These are phyloP conservation scores for Sarocladiaceae sp. DNA, from an alignment of 2,329 filamentous ascomycete genomes.

Conservation along the genomic window DNA sequence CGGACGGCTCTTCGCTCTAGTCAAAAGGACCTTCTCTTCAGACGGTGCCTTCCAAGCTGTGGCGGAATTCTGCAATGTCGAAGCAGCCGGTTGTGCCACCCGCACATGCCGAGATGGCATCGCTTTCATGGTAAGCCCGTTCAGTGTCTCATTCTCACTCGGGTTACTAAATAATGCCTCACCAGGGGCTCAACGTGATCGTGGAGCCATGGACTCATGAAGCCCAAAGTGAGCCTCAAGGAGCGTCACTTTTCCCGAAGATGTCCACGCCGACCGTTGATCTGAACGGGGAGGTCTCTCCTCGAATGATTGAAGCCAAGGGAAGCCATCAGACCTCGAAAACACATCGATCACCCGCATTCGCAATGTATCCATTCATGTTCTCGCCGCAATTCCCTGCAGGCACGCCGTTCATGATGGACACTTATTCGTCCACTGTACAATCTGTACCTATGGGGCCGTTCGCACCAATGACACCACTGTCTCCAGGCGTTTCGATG, in stretches of 20 bases:
- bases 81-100: constrained; percentile 34
- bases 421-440: constrained; percentile 16
- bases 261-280: too few species aligned
- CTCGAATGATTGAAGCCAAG: too few species aligned
- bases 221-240: too few species aligned
- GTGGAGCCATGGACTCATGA: too few species aligned
- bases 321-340: too few species aligned
- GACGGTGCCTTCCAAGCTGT: constrained; percentile 40
- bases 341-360: too few species aligned
- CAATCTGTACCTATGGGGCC: constrained; percentile 9
- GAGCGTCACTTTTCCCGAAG: too few species aligned
- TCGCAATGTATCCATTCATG: constrained; percentile 27
- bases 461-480: constrained; percentile 19
- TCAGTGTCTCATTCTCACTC: too few species aligned
- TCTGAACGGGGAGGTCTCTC: too few species aligned
- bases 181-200: too few species aligned
- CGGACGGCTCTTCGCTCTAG: constrained; percentile 47
- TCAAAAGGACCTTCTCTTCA: constrained; percentile 32
- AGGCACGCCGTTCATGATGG: constrained; percentile 22
- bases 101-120: constrained; percentile 24
- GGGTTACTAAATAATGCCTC: too few species aligned
- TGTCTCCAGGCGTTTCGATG: constrained; percentile 25
- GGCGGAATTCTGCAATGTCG: constrained; percentile 47
- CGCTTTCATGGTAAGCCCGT: constrained; percentile 22
- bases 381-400: constrained; percentile 23